A percentile compares a stretch with the other conserved stretches of the same genome.
phyloP scores from a whole-genome alignment of 129 eudicot species.

The Helichrysum umbraculigerum region DNA sequence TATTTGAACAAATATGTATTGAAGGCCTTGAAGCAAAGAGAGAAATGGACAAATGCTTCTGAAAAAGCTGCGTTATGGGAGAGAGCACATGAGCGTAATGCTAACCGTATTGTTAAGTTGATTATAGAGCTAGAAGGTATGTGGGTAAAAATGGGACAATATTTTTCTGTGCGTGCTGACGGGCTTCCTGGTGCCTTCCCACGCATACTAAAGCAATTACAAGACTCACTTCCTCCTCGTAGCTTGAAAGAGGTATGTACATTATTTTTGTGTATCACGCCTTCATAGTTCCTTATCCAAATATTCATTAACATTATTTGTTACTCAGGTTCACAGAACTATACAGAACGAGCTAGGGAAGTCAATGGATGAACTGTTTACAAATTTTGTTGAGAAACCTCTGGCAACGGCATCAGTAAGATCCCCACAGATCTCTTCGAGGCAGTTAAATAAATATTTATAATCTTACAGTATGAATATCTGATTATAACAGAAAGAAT shows the following conservation, averaged over 20 bases:
- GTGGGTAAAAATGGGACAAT: conserved; percentile 96
- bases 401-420: conserved; percentile 97
- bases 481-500: not conserved
- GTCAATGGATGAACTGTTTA: conserved; percentile 67
- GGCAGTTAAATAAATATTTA: not conserved
- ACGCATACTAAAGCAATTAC: conserved; percentile 63
- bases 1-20: not conserved
- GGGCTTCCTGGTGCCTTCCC: conserved; percentile 88
- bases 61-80: conserved; percentile 69
- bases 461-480: not conserved
- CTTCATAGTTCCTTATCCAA: not conserved
- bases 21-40: conserved; percentile 78
- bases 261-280: not conserved
- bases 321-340: conserved; percentile 59
- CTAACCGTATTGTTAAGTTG: conserved; percentile 70
- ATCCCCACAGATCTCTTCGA: not conserved
- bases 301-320: not conserved
- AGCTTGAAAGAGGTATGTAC: conserved; percentile 62
- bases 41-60: conserved; percentile 61
- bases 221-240: conserved; percentile 96
- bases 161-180: conserved; percentile 88
- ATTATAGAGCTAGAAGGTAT: conserved; percentile 83
- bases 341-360: conserved; percentile 69
- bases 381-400: conserved; percentile 57
- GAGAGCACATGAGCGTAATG: conserved; percentile 91